Evolutionary conservation across 805 yeast species (phyloP).

Genomic region (Teunomyces kruisii): DNA sequence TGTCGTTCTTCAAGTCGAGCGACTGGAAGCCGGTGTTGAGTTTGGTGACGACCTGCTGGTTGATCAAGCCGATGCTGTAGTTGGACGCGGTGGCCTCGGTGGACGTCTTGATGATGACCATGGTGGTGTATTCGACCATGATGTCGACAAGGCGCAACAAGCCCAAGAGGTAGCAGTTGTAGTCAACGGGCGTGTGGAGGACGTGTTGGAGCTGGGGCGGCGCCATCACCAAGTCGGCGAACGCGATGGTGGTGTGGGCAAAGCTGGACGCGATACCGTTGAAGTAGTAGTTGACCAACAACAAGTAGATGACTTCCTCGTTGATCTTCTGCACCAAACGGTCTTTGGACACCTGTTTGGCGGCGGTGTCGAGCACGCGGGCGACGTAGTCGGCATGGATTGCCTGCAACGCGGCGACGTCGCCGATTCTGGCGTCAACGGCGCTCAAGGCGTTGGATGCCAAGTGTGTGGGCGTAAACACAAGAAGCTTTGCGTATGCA

Average conservation of each 20-base stretch:
- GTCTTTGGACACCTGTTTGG: constrained; percentile 17
- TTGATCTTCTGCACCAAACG: constrained; percentile 15
- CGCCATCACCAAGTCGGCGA: constrained; percentile 19
- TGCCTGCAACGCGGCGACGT: not conserved
- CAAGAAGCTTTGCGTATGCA: constrained; percentile 7
- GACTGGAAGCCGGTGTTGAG: constrained; percentile 27
- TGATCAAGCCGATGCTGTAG: constrained; percentile 19
- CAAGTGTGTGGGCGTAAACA: not conserved
- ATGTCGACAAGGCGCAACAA: constrained; percentile 21
- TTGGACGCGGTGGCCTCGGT: constrained; percentile 7
- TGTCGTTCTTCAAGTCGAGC: constrained; percentile 30
- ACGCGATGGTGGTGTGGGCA: not conserved
- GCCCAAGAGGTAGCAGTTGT: constrained; percentile 21
- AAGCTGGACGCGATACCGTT: constrained; percentile 11
- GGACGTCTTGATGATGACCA: constrained; percentile 20
- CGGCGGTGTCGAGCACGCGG: not conserved
- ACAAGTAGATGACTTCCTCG: constrained; percentile 20
- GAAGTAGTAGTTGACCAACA: constrained; percentile 19
- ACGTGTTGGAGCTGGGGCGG: constrained; percentile 16
- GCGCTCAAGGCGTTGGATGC: not conserved
- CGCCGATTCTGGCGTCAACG: not conserved
- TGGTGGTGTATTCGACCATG: constrained; percentile 26
- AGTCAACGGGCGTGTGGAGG: constrained; percentile 15
- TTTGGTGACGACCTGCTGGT: constrained; percentile 20
- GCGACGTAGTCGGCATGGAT: not conserved